Conservation (phyloP, 148 eudicot species). For the Limonium bicolor region DNA sequence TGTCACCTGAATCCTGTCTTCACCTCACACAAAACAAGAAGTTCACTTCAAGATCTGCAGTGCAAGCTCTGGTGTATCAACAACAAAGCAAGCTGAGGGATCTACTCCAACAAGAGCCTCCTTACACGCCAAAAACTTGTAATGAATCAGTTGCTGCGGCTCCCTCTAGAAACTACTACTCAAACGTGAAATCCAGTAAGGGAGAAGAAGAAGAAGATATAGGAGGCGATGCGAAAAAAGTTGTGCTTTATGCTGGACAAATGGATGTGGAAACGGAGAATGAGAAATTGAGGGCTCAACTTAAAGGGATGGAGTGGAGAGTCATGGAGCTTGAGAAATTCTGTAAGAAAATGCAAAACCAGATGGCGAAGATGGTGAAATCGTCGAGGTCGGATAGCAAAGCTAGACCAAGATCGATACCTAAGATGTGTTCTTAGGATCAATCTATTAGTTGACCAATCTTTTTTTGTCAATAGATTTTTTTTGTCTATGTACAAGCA, state of each 20-base stretch:
- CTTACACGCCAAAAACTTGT: slow-evolving; percentile 13
- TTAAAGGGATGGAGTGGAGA: slow-evolving; percentile 62
- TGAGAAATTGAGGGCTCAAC: slow-evolving; percentile 37
- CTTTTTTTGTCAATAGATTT: too few species aligned
- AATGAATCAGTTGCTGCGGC: slow-evolving; percentile 16
- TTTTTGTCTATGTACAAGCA: too few species aligned
- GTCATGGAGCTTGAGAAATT: slow-evolving; percentile 62
- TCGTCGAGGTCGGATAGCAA: slow-evolving; percentile 29
- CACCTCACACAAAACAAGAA: slow-evolving; percentile 40
- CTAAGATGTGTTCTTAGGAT: slow-evolving; percentile 58
- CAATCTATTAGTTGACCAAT: too few species aligned
- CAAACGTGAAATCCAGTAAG: slow-evolving; percentile 1
- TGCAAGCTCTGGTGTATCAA: slow-evolving; percentile 44
- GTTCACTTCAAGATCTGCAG: slow-evolving; percentile 42
- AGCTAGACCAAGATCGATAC: slow-evolving; percentile 31
- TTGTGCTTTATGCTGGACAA: slow-evolving; percentile 33
- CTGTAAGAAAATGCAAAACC: slow-evolving; percentile 60
- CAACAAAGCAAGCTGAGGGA: slow-evolving; percentile 37
- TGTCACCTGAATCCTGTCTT: slow-evolving; percentile 34
- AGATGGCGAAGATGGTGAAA: slow-evolving; percentile 60
- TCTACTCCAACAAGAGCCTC: slow-evolving; percentile 20
- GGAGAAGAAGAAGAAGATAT: too few species aligned
- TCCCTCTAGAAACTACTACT: slow-evolving; percentile 12
- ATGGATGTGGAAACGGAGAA: slow-evolving; percentile 28
- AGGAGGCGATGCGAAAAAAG: slow-evolving; percentile 10